Evolutionary conservation across 2,329 filamentous ascomycete species (phyloP).

Genomic region (Colletotrichum orbiculare): DNA sequence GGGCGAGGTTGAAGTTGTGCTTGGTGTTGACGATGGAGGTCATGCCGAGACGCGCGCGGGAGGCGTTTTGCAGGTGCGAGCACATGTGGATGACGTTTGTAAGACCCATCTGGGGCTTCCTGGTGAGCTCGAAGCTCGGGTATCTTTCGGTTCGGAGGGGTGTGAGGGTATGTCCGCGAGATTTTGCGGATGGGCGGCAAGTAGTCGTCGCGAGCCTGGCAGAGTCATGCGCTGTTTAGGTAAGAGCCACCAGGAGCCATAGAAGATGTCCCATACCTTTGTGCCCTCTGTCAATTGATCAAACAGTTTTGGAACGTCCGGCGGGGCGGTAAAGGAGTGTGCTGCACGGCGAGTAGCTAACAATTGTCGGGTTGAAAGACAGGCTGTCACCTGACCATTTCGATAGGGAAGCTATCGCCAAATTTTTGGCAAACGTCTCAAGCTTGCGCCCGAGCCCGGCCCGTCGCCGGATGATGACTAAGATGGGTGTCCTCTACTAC

Average conservation of each 20-base stretch:
- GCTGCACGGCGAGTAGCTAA: conserved; percentile 14
- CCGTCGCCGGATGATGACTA: conserved; percentile 32
- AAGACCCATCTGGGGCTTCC: conserved; percentile 53
- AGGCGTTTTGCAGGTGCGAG: conserved; percentile 92
- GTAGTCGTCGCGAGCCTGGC: background rate
- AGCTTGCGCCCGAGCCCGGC: background rate
- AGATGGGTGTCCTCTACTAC: background rate
- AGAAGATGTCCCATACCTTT: background rate
- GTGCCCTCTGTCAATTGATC: background rate
- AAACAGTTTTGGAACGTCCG: too few species aligned
- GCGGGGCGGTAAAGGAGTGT: conserved; percentile 3
- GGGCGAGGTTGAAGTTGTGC: conserved; percentile 79
- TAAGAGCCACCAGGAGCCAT: background rate
- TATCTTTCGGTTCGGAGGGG: conserved; percentile 4
- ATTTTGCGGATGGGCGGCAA: background rate
- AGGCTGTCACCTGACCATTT: conserved; percentile 15
- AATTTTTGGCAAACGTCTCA: conserved; percentile 25
- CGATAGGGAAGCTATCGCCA: conserved; percentile 34
- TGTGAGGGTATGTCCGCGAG: background rate
- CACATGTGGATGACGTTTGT: conserved; percentile 82
- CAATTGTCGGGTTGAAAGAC: conserved; percentile 3
- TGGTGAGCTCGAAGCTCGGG: conserved; percentile 15
- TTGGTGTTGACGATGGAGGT: conserved; percentile 86
- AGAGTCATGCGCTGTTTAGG: background rate
- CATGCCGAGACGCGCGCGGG: conserved; percentile 82